These are phyloP conservation scores for Kentomonas sorsogonicus DNA, from an alignment of 208 protist species.

Conservation along the genomic window DNA sequence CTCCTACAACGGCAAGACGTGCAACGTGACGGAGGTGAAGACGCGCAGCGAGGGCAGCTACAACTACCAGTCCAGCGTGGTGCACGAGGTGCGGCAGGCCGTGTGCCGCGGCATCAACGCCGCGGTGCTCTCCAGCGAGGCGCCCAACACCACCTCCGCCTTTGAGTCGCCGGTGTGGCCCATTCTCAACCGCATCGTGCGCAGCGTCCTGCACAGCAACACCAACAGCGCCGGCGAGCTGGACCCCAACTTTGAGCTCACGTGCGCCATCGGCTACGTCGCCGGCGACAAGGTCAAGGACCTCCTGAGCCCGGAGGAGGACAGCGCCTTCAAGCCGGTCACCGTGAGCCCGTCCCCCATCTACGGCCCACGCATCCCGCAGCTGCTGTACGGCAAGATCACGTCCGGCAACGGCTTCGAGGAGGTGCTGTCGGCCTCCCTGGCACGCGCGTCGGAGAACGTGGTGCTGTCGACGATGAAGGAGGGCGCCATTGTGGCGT, in stretches of 20 bases:
- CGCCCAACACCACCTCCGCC: conserved; percentile 37
- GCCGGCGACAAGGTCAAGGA: conserved; percentile 66
- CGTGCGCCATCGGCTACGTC: conserved; percentile 59
- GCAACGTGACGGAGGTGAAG: conserved; percentile 50
- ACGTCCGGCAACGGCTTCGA: conserved; percentile 42
- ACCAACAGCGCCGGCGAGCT: conserved; percentile 16
- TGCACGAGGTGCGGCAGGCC: conserved; percentile 40
- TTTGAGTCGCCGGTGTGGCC: conserved; percentile 70
- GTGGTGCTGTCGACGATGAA: conserved; percentile 31
- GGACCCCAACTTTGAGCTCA: conserved; percentile 40
- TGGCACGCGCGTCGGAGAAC: conserved; percentile 34
- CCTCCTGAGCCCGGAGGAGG: conserved; percentile 28
- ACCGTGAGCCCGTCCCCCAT: conserved; percentile 69
- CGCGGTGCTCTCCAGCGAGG: conserved; percentile 57
- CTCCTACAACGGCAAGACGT: conserved; percentile 27
- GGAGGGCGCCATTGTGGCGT: conserved; percentile 43
- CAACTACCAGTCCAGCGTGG: conserved; percentile 49
- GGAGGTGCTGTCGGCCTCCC: conserved; percentile 35
- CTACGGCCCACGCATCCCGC: conserved; percentile 57
- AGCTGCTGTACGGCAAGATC: conserved; percentile 50
- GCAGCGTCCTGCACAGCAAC: conserved; percentile 41
- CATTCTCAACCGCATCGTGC: conserved; percentile 54
- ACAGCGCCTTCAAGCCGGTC: conserved; percentile 40
- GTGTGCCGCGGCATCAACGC: conserved; percentile 66
- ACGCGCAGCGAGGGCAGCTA: conserved; percentile 40